A percentile compares a stretch with the other conserved stretches of the same genome.
phyloP scores from a whole-genome alignment of 2,329 filamentous ascomycete genomes.

The Aspergillus quadrilineatus region DNA sequence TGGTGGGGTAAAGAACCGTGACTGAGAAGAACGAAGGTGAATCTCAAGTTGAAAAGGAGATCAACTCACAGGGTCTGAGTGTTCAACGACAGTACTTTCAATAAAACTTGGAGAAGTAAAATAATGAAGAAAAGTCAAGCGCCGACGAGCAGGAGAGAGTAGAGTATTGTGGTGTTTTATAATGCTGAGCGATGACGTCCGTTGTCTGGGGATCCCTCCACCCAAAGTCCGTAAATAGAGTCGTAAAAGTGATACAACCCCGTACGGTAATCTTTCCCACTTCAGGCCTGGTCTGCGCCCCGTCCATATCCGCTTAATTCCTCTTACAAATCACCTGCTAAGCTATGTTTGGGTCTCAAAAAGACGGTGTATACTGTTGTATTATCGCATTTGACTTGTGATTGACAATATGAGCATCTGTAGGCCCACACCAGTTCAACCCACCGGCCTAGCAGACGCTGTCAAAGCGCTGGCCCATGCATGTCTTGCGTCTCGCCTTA shows the following conservation, averaged over 20 bases:
- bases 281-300: conserved; percentile 4
- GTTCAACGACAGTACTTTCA: neutral
- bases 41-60: neutral
- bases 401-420: neutral
- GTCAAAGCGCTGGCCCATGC: conserved; percentile 6
- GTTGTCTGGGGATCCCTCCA: conserved; percentile 1
- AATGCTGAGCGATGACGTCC: conserved; percentile 13
- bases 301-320: neutral
- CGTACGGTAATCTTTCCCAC: conserved; percentile 11
- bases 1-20: conserved; percentile 18
- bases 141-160: neutral
- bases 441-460: conserved; percentile 3
- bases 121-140: neutral
- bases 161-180: conserved; percentile 2
- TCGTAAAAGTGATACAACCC: neutral
- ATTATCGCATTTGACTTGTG: neutral
- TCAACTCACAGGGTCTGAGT: neutral
- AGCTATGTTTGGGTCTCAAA: neutral
- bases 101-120: neutral
- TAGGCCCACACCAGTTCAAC: neutral
- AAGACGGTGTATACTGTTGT: conserved; percentile 2
- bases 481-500: conserved; percentile 7
- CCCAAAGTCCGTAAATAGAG: conserved; percentile 8
- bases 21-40: neutral
- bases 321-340: neutral